These are phyloP conservation scores for Suillus brevipes DNA, from an alignment of 768 basidiomycete species.

Conservation along the genomic window DNA sequence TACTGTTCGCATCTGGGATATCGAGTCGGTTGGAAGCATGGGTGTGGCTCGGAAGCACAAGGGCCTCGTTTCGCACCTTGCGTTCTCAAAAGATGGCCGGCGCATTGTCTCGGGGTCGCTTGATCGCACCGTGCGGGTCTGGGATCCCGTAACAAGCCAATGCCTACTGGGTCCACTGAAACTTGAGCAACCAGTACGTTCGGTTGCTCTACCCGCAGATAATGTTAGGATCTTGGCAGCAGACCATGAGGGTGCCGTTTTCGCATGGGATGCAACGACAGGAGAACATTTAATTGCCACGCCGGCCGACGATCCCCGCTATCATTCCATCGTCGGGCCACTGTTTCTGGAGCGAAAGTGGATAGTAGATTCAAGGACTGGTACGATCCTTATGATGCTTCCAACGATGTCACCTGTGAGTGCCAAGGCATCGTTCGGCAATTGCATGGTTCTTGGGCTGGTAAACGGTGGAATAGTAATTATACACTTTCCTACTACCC, in stretches of 20 bases:
- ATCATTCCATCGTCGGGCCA: conserved; percentile 9
- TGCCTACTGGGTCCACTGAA: conserved; percentile 21
- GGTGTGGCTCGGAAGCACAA: conserved; percentile 26
- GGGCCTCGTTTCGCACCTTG: conserved; percentile 25
- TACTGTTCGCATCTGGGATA: conserved; percentile 34
- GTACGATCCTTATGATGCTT: conserved; percentile 19
- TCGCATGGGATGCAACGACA: conserved; percentile 29
- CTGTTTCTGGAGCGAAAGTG: conserved; percentile 24
- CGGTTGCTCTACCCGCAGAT: conserved; percentile 27
- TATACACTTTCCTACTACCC: conserved; percentile 18
- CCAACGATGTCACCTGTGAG: conserved; percentile 32
- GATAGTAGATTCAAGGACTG: conserved; percentile 24
- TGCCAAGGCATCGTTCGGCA: conserved; percentile 21
- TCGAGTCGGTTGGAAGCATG: conserved; percentile 29
- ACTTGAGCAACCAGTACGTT: conserved; percentile 19
- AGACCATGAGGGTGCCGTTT: conserved; percentile 24
- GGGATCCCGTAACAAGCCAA: conserved; percentile 26
- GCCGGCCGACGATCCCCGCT: conserved; percentile 20
- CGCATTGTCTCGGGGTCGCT: conserved; percentile 31
- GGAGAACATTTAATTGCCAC: conserved; percentile 19
- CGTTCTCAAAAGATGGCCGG: conserved; percentile 30
- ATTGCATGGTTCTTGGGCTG: conserved; percentile 27
- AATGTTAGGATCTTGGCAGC: conserved; percentile 23
- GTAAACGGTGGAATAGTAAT: conserved; percentile 32
- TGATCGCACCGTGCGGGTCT: conserved; percentile 31